Conservation (phyloP, 2,329 filamentous ascomycete species). For the Fusarium musae region DNA sequence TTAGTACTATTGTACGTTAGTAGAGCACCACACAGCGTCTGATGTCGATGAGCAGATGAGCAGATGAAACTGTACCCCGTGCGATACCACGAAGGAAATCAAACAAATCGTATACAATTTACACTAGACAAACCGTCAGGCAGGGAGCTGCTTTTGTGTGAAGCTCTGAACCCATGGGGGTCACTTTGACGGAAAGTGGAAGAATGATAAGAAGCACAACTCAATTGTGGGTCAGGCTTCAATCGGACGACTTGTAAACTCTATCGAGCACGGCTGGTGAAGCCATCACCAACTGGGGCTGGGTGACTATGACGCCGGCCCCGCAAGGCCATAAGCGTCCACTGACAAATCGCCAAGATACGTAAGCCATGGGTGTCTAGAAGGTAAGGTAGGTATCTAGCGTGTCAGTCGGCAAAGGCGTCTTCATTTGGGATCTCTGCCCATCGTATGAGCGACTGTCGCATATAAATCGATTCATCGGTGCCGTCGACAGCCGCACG, state of each 20-base stretch:
- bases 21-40: constrained; percentile 6
- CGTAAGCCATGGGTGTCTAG: background rate
- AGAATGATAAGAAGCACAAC: background rate
- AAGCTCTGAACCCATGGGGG: background rate
- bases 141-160: background rate
- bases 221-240: background rate
- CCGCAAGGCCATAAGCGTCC: background rate
- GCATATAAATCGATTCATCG: background rate
- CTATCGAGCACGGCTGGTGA: constrained; percentile 19
- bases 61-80: background rate
- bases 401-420: background rate
- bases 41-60: background rate
- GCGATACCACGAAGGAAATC: background rate
- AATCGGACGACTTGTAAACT: constrained; percentile 9
- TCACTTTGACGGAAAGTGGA: background rate
- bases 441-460: background rate
- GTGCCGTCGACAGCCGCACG: constrained; percentile 2
- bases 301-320: background rate
- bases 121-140: background rate
- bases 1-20: constrained; percentile 21
- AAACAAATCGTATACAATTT: background rate
- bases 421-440: background rate
- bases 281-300: constrained; percentile 21
- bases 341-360: background rate
- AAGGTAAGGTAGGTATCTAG: background rate